Conservation (phyloP, 176 grass and related monocot genomes). For the Aegilops speltoides region DNA sequence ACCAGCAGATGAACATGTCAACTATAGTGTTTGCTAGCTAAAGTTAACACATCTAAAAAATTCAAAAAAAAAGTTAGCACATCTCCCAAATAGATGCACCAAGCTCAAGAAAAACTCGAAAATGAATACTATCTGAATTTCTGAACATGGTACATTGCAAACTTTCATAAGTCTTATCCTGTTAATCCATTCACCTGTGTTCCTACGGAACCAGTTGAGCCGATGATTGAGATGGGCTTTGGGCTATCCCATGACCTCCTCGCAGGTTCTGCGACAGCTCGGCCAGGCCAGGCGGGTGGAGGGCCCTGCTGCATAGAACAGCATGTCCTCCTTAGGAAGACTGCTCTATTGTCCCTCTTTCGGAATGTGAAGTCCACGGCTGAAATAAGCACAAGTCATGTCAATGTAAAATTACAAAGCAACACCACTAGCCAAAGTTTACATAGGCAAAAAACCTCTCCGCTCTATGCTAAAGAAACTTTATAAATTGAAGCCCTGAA, state of each 20-base stretch:
- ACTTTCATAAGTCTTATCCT: neutral
- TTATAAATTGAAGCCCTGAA: neutral
- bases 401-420: neutral
- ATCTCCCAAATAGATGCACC: neutral
- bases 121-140: slow-evolving; percentile 1
- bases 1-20: neutral
- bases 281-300: slow-evolving; percentile 87
- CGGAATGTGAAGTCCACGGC: slow-evolving; percentile 57
- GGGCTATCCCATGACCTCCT: slow-evolving; percentile 72
- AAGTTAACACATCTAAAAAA: neutral
- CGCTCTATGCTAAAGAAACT: neutral
- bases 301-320: slow-evolving; percentile 69
- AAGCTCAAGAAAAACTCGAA: neutral
- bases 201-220: slow-evolving; percentile 94
- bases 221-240: slow-evolving; percentile 91
- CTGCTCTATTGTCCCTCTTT: slow-evolving; percentile 54
- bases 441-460: neutral
- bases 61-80: neutral
- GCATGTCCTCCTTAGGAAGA: slow-evolving; percentile 40
- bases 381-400: slow-evolving; percentile 13
- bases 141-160: neutral
- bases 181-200: slow-evolving; percentile 59
- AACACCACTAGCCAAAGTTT: neutral
- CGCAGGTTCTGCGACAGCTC: slow-evolving; percentile 59
- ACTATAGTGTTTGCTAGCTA: neutral